phyloP scores from a whole-genome alignment of 2,329 filamentous ascomycete genomes.

The Colletotrichum sojae region DNA sequence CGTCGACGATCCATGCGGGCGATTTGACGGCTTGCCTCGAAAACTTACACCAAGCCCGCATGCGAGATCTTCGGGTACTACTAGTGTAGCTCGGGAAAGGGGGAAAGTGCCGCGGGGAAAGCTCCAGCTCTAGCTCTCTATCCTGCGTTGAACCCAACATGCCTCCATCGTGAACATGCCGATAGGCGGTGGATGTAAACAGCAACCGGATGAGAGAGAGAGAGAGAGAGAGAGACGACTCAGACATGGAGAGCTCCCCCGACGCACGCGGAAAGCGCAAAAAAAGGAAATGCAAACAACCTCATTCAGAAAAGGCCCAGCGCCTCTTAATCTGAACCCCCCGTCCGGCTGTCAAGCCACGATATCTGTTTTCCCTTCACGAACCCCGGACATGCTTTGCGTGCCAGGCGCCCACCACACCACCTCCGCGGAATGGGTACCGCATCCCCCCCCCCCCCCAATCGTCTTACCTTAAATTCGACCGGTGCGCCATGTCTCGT shows the following conservation, averaged over 20 bases:
- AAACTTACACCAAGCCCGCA: not conserved
- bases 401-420: slow-evolving; percentile 1
- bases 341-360: slow-evolving; percentile 18
- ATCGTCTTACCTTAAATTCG: slow-evolving; percentile 7
- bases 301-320: not conserved
- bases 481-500: not conserved
- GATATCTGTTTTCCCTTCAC: slow-evolving; percentile 14
- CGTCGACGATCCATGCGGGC: slow-evolving; percentile 35
- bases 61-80: not conserved
- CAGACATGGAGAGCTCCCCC: not conserved
- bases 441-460: slow-evolving; percentile 10
- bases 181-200: not conserved
- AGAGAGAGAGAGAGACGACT: not conserved
- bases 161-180: slow-evolving; percentile 11
- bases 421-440: slow-evolving; percentile 8
- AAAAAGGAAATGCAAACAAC: too few relatives aligned
- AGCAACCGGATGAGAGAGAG: not conserved
- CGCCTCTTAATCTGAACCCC: not conserved
- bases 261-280: slow-evolving; percentile 13
- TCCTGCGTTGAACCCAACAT: not conserved
- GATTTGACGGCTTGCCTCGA: not conserved
- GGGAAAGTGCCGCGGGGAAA: too few relatives aligned
- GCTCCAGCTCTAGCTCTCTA: not conserved
- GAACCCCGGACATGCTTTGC: slow-evolving; percentile 10
- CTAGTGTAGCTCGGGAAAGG: too few relatives aligned